Evolutionary conservation across 768 basidiomycete species (phyloP), one percentile per base, ranked within the genome.

Genomic region (Daedalea quercina): DNA sequence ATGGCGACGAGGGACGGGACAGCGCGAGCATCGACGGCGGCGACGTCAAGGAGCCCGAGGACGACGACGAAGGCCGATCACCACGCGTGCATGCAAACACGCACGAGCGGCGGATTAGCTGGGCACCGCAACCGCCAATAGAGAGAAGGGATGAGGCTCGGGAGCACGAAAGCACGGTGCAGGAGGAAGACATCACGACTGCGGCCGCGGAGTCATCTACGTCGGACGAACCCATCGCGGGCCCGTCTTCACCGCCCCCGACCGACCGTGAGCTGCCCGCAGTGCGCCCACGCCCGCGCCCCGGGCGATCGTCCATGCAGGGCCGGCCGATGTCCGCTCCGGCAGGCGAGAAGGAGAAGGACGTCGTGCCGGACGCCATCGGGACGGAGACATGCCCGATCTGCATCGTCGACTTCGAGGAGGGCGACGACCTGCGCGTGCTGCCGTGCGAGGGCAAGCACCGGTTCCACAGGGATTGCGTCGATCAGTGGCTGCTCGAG

Each of bases 381-480:
- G 87, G 87, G 3, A 78, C 81, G 35, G 88, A 93, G 67, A 91
- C 86, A 12, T 97, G 94, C 70, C 94, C 94, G 3, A 97, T 97
- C 55, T 97, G 94, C 67, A 86, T 97, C 54, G 76, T 90, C 43
- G 93, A 95, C 60, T 97, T 97, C 61, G 89, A 94, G 66, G 87
- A 90, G 55, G 94, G 93, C 1, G 94, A 97, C 61, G 90, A 95
- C 65, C 69, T 96, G 13, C 84, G 94, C 22, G 78, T 95, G 37
- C 70, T 97, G 45, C 94, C 94, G 1, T 97, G 94, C 68, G 90
- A 94, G 63, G 88, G 87, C 44, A 84, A 89, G 57, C 94, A 97
- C 65, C 76, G 80, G 54, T 98, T 95, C 73, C 94, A 98, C 63
- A 84, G 87, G 62, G 70, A 73, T 35, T 96, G 94, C 64, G 93